These are phyloP conservation scores for Acanthamoeba royreba DNA, from an alignment of 208 protist species.

Conservation along the genomic window DNA sequence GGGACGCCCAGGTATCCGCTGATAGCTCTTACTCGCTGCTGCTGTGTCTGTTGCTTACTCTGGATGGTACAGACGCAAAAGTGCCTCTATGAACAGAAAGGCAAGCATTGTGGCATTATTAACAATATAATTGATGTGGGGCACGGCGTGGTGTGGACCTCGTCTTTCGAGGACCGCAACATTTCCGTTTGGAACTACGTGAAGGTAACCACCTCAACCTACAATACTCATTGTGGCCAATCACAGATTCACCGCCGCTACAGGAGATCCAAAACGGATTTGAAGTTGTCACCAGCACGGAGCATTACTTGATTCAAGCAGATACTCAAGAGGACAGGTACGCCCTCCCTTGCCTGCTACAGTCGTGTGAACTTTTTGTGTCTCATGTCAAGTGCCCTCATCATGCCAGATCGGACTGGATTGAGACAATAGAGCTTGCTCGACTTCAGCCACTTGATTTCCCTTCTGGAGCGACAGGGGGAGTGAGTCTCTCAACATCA, in stretches of 20 bases:
- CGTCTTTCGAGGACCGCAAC: not conserved
- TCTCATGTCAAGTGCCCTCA: not conserved
- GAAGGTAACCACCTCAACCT: too few species aligned
- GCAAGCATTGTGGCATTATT: not conserved
- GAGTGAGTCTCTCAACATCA: not conserved
- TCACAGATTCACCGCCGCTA: too few species aligned
- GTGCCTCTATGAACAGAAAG: not conserved
- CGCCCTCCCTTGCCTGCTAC: too few species aligned
- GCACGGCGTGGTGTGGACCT: not conserved
- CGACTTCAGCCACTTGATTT: not conserved
- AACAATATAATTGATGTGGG: not conserved
- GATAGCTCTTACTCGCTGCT: too few species aligned
- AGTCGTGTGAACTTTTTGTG: not conserved
- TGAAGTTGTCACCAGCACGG: not conserved
- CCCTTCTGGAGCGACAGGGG: not conserved
- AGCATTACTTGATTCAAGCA: conserved; percentile 12
- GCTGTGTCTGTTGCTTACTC: not conserved
- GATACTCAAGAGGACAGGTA: conserved; percentile 17
- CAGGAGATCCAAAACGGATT: conserved; percentile 17
- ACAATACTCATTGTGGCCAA: too few species aligned
- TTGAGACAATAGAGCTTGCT: not conserved
- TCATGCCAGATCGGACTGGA: conserved; percentile 28
- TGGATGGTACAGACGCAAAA: not conserved
- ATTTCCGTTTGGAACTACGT: not conserved
- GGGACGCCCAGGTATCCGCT: not conserved